Percentiles rank a stretch among this genome's conserved stretches.
Conservation (phyloP, 1,284 basidiomycete species). For the Apiotrichum domesticum region DNA sequence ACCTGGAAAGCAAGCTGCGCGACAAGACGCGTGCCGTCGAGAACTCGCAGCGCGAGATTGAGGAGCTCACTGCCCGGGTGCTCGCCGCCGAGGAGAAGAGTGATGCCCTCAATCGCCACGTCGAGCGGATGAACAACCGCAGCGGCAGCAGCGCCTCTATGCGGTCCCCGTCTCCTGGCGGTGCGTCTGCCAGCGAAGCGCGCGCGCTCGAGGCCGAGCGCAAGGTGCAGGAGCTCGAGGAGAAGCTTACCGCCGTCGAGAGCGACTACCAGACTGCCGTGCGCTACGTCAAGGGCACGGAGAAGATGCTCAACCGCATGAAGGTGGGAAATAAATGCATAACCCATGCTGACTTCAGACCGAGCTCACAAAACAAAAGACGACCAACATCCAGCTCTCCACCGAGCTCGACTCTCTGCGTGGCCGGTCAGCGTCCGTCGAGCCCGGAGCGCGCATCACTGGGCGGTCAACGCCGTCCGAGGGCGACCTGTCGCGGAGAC, state of each 20-base stretch:
- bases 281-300: conserved; percentile 68
- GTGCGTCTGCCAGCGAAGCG: conserved; percentile 32
- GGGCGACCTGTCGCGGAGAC: conserved; percentile 54
- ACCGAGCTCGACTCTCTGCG: conserved; percentile 66
- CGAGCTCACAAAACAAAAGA: conserved; percentile 83
- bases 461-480: conserved; percentile 74
- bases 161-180: conserved; percentile 30
- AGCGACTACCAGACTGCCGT: conserved; percentile 73
- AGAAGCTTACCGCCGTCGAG: conserved; percentile 65
- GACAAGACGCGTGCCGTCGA: conserved; percentile 68
- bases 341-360: conserved; percentile 47
- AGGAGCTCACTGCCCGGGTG: conserved; percentile 56
- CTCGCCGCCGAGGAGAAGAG: conserved; percentile 68
- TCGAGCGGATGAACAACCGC: conserved; percentile 57
- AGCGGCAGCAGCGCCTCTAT: conserved; percentile 38
- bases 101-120: conserved; percentile 57
- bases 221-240: conserved; percentile 71
- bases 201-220: conserved; percentile 58
- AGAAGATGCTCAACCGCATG: conserved; percentile 98
- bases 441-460: conserved; percentile 56
- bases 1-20: conserved; percentile 68
- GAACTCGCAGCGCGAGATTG: conserved; percentile 47
- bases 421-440: conserved; percentile 55
- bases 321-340: conserved; percentile 50
- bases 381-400: conserved; percentile 68